These are phyloP conservation scores for Leccinum fallax DNA, from an alignment of 1,284 basidiomycete genomes.

Conservation along the genomic window DNA sequence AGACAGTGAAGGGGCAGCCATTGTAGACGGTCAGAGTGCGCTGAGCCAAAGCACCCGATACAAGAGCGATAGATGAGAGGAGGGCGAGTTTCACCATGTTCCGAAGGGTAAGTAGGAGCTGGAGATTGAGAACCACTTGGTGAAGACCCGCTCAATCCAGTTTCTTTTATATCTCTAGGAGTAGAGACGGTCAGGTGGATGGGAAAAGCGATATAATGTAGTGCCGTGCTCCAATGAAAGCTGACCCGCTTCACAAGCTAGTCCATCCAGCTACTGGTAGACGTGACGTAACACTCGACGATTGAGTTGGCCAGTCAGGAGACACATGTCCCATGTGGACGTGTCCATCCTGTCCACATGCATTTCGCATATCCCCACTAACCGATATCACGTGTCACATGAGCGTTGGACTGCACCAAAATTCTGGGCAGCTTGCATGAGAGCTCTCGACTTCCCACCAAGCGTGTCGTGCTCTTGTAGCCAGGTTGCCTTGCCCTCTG, in stretches of 20 bases:
- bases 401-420: background rate
- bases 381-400: background rate
- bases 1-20: slow-evolving; percentile 41
- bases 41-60: slow-evolving; percentile 30
- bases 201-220: background rate
- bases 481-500: background rate
- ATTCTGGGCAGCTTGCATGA: background rate
- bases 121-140: background rate
- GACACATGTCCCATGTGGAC: background rate
- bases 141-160: background rate
- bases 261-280: background rate
- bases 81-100: slow-evolving; percentile 20
- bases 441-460: background rate
- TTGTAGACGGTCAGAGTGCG: slow-evolving; percentile 43
- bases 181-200: background rate
- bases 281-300: background rate
- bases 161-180: background rate
- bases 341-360: background rate
- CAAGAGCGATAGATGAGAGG: slow-evolving; percentile 24
- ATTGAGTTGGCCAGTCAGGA: background rate
- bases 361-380: background rate
- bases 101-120: background rate
- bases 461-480: background rate
- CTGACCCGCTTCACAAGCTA: background rate
- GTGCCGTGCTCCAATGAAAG: background rate